These are phyloP conservation scores for Avena atlantica DNA, from an alignment of 176 grass and related monocot species.

Conservation along the genomic window DNA sequence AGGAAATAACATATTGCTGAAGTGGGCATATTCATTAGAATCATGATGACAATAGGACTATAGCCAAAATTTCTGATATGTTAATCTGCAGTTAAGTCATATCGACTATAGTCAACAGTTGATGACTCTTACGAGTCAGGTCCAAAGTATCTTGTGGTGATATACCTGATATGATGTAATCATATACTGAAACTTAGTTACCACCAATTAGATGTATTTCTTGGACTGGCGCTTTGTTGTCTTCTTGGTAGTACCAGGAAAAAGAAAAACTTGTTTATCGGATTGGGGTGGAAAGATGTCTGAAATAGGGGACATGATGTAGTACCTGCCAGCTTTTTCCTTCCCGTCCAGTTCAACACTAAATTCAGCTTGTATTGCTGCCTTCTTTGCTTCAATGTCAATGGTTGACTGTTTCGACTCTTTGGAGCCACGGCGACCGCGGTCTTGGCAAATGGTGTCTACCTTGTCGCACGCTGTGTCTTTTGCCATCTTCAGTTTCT, in stretches of 20 bases:
- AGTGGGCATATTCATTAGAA: neutral
- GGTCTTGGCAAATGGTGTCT: constrained; percentile 11
- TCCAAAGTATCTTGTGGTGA: neutral
- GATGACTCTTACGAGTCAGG: neutral
- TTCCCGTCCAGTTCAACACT: constrained; percentile 9
- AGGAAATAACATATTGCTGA: neutral
- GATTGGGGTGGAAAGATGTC: constrained; percentile 1
- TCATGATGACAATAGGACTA: neutral
- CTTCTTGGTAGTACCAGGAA: constrained; percentile 8
- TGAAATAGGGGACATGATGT: neutral
- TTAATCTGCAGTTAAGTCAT: neutral
- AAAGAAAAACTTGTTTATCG: neutral
- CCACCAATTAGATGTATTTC: constrained; percentile 11
- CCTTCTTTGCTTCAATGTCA: constrained; percentile 32
- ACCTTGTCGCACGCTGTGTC: constrained; percentile 12
- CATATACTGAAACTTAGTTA: constrained; percentile 21
- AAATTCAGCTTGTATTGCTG: constrained; percentile 28
- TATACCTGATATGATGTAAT: neutral
- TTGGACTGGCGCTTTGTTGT: neutral
- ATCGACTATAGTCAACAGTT: neutral
- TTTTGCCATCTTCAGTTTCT: constrained; percentile 40
- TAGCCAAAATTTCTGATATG: neutral
- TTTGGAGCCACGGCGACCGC: constrained; percentile 3
- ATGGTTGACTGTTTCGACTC: neutral
- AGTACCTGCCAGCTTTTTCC: constrained; percentile 36